Conservation (phyloP, 1,139 yeast genomes). For the Geotrichum armillariae region DNA sequence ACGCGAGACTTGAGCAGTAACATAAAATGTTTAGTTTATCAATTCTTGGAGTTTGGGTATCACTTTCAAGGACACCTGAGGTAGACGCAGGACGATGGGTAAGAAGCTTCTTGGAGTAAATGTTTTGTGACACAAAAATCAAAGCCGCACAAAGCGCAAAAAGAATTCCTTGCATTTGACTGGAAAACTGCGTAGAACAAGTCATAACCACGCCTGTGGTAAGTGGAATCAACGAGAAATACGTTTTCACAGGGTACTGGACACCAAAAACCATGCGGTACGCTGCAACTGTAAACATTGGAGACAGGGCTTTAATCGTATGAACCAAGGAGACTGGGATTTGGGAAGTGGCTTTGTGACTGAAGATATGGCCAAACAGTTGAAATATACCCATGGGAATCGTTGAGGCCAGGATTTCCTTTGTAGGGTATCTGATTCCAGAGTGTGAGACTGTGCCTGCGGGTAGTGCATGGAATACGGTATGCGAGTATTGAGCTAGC, state of each 20-base stretch:
- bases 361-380: slow-evolving; percentile 83
- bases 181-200: slow-evolving; percentile 50
- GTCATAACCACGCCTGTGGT: slow-evolving; percentile 83
- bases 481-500: slow-evolving; percentile 28
- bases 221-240: slow-evolving; percentile 72
- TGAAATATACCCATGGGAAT: slow-evolving; percentile 94
- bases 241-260: slow-evolving; percentile 63
- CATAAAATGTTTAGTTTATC: slow-evolving; percentile 83
- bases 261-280: slow-evolving; percentile 62
- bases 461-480: slow-evolving; percentile 32
- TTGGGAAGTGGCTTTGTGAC: slow-evolving; percentile 83
- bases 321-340: slow-evolving; percentile 92
- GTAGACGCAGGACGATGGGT: slow-evolving; percentile 41
- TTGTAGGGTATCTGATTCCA: slow-evolving; percentile 49
- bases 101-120: slow-evolving; percentile 80
- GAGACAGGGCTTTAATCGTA: slow-evolving; percentile 87
- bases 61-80: slow-evolving; percentile 28
- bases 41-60: slow-evolving; percentile 7
- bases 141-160: slow-evolving; percentile 81
- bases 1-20: slow-evolving; percentile 83
- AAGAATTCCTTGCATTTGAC: slow-evolving; percentile 60
- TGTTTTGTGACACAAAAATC: slow-evolving; percentile 87
- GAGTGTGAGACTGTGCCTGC: slow-evolving; percentile 34
- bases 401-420: slow-evolving; percentile 60
- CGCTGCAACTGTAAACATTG: slow-evolving; percentile 80